A percentile compares a stretch with the other conserved stretches of the same genome.
phyloP scores from a whole-genome alignment of 345 rosid species.

The Rubroshorea leprosula region DNA sequence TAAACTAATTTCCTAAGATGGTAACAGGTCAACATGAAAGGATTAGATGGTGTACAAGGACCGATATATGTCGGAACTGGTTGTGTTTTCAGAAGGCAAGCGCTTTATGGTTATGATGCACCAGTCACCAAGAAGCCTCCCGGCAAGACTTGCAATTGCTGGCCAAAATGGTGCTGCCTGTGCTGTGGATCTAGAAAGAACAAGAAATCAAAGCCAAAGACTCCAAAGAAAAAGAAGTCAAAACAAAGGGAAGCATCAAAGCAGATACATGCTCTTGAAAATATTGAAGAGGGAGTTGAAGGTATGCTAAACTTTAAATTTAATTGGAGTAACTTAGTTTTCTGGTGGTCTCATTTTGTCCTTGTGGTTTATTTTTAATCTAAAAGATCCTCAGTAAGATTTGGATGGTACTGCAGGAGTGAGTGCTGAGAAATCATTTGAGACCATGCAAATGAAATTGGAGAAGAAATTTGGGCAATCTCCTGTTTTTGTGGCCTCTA shows the following conservation, averaged over 20 bases:
- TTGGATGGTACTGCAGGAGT: constrained; percentile 30
- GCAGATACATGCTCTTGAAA: constrained; percentile 89
- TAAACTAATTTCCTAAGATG: constrained; percentile 10
- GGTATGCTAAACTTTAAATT: constrained; percentile 36
- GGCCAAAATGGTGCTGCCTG: constrained; percentile 88
- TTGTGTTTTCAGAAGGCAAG: constrained; percentile 92
- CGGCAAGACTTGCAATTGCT: constrained; percentile 89
- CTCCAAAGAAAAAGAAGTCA: constrained; percentile 54
- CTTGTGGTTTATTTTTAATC: not conserved
- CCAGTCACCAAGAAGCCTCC: constrained; percentile 84
- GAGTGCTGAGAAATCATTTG: constrained; percentile 44
- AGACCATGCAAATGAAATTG: constrained; percentile 51
- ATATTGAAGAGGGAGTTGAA: constrained; percentile 61
- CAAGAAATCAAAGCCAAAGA: constrained; percentile 56
- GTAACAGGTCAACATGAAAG: constrained; percentile 95
- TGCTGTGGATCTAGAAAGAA: constrained; percentile 73
- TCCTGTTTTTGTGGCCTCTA: constrained; percentile 79
- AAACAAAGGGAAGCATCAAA: constrained; percentile 72
- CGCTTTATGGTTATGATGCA: constrained; percentile 90
- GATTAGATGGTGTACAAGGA: constrained; percentile 96
- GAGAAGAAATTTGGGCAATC: constrained; percentile 97
- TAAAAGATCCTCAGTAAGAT: not conserved
- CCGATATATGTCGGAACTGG: constrained; percentile 98
- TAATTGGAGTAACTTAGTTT: no score
- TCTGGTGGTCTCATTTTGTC: not conserved